phyloP scores from a whole-genome alignment of 2,329 filamentous ascomycete genomes.

The Monascus ruber region DNA sequence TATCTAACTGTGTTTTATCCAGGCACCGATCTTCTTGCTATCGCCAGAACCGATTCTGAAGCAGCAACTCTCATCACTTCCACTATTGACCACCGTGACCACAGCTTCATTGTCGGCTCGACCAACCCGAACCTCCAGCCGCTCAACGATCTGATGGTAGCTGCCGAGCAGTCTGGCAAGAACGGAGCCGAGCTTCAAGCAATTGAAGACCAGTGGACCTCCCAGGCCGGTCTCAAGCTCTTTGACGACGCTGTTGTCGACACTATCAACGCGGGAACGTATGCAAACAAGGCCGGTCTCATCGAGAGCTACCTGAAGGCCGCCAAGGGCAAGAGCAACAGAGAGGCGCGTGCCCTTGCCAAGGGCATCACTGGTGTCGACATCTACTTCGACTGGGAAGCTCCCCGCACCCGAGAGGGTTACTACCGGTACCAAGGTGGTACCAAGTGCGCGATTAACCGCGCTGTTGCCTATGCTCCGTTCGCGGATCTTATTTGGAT shows the following conservation, averaged over 20 bases:
- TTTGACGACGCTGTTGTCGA: conserved; percentile 85
- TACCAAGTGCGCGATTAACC: conserved; percentile 80
- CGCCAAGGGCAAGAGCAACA: conserved; percentile 73
- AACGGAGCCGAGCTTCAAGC: conserved; percentile 68
- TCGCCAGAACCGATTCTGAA: conserved; percentile 94
- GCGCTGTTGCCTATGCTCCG: conserved; percentile 81
- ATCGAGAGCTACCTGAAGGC: conserved; percentile 55
- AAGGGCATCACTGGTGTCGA: conserved; percentile 66
- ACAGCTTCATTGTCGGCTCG: conserved; percentile 79
- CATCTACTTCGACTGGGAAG: conserved; percentile 89
- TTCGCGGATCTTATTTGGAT: conserved; percentile 98
- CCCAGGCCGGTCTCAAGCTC: conserved; percentile 67
- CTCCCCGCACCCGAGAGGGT: conserved; percentile 83
- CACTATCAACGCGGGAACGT: conserved; percentile 58
- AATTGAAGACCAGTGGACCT: conserved; percentile 82
- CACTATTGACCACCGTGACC: conserved; percentile 90
- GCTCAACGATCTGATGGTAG: conserved; percentile 81
- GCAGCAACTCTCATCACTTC: conserved; percentile 94
- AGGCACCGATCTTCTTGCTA: conserved; percentile 74
- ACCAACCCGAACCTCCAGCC: conserved; percentile 79
- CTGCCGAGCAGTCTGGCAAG: conserved; percentile 74
- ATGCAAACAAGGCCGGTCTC: conserved; percentile 55
- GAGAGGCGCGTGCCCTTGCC: conserved; percentile 69
- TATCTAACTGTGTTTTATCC: conserved; percentile 2
- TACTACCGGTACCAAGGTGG: conserved; percentile 91